phyloP scores from a whole-genome alignment of 1,284 basidiomycete species.

The Rhodotorula sp. region DNA sequence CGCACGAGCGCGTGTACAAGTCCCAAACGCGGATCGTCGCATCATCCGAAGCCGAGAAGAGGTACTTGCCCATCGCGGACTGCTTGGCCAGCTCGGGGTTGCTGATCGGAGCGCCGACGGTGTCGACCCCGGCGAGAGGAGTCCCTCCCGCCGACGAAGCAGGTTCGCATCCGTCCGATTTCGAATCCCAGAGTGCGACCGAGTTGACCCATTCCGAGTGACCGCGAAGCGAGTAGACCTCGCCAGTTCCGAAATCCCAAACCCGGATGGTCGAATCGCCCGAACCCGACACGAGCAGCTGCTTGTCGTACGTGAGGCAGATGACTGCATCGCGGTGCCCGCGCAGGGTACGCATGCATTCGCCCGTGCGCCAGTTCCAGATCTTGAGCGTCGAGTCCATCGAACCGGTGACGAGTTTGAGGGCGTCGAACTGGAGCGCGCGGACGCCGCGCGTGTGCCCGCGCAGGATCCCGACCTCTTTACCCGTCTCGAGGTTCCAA shows the following conservation, averaged over 20 bases:
- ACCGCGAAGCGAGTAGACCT: slow-evolving; percentile 86
- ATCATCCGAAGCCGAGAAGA: slow-evolving; percentile 96
- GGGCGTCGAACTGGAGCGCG: slow-evolving; percentile 92
- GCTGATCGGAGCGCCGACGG: slow-evolving; percentile 33
- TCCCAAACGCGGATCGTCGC: slow-evolving; percentile 94
- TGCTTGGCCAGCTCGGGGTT: slow-evolving; percentile 38
- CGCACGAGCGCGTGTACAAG: slow-evolving; percentile 71
- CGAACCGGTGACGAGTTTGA: slow-evolving; percentile 90
- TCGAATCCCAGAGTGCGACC: slow-evolving; percentile 73
- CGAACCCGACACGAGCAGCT: slow-evolving; percentile 85
- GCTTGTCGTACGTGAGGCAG: slow-evolving; percentile 86
- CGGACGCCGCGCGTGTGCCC: slow-evolving; percentile 91
- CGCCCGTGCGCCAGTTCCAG: slow-evolving; percentile 94
- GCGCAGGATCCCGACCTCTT: slow-evolving; percentile 73
- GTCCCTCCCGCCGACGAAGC: slow-evolving; percentile 46
- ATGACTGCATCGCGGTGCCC: slow-evolving; percentile 93
- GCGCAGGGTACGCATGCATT: slow-evolving; percentile 78
- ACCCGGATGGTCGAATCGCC: slow-evolving; percentile 87
- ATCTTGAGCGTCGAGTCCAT: slow-evolving; percentile 96
- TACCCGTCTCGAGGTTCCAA: slow-evolving; percentile 94
- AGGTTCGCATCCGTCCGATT: slow-evolving; percentile 27
- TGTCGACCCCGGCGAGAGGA: slow-evolving; percentile 1
- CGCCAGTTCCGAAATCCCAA: slow-evolving; percentile 91
- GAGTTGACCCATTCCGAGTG: slow-evolving; percentile 97
- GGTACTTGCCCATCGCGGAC: slow-evolving; percentile 61